Evolutionary conservation across 495 filamentous ascomycete species (phyloP).

Genomic region (Aspergillus conjunctus): DNA sequence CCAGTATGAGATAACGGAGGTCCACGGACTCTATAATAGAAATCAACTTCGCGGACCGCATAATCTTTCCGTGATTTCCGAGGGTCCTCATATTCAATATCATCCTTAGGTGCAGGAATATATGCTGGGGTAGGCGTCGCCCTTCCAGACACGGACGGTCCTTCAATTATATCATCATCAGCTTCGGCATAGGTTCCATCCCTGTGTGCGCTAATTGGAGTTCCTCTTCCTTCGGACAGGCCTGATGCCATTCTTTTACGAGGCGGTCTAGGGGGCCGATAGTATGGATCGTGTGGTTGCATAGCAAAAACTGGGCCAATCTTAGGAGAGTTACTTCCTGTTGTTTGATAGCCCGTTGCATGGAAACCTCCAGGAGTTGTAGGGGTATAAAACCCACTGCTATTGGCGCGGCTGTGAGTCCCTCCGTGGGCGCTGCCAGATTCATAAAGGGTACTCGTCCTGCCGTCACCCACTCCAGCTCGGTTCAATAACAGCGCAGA

Average conservation of each 20-base stretch:
- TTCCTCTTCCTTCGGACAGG: slow-evolving; percentile 36
- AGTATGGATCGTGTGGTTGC: slow-evolving; percentile 70
- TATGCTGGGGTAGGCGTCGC: slow-evolving; percentile 56
- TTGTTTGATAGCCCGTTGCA: slow-evolving; percentile 54
- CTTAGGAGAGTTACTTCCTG: slow-evolving; percentile 39
- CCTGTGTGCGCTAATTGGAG: slow-evolving; percentile 47
- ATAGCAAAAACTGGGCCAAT: slow-evolving; percentile 48
- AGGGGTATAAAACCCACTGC: slow-evolving; percentile 62
- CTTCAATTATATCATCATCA: slow-evolving; percentile 48
- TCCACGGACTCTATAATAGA: slow-evolving; percentile 89
- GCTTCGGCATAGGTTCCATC: slow-evolving; percentile 36
- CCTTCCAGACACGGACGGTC: slow-evolving; percentile 51
- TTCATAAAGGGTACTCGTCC: slow-evolving; percentile 48
- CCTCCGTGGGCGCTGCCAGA: slow-evolving; percentile 50
- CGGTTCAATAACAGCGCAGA: slow-evolving; percentile 72
- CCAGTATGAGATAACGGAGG: slow-evolving; percentile 82
- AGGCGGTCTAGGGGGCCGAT: slow-evolving; percentile 75
- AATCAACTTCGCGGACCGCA: slow-evolving; percentile 88
- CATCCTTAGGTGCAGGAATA: slow-evolving; percentile 53
- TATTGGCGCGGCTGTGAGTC: slow-evolving; percentile 48
- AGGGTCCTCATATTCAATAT: slow-evolving; percentile 55
- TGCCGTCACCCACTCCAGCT: slow-evolving; percentile 49
- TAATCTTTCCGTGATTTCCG: slow-evolving; percentile 73
- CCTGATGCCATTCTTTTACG: slow-evolving; percentile 58
- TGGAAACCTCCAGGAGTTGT: slow-evolving; percentile 71